Evolutionary conservation across 1,284 basidiomycete genomes (phyloP).

Genomic region (Rhodotorula sp.): DNA sequence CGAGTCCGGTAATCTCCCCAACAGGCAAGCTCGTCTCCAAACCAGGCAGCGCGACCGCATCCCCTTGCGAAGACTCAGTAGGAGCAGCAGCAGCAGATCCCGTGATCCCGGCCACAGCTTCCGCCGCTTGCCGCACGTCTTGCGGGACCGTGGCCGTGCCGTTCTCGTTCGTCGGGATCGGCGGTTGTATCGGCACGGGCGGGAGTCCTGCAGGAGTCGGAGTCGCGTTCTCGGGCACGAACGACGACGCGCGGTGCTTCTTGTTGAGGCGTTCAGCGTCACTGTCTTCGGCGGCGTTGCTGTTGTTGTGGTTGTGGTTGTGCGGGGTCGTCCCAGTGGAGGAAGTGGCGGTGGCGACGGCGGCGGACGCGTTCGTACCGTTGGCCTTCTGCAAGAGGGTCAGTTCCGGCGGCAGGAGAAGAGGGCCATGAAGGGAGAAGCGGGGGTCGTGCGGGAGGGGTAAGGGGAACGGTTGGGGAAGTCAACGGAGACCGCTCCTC

Average conservation of each 20-base stretch:
- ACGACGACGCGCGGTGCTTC: constrained; percentile 38
- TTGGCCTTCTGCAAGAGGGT: background rate
- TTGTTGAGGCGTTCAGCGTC: constrained; percentile 33
- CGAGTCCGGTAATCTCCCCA: constrained; percentile 24
- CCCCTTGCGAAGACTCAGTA: background rate
- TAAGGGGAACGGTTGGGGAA: background rate
- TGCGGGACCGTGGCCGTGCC: constrained; percentile 4
- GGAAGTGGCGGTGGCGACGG: constrained; percentile 1
- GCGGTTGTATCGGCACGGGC: background rate
- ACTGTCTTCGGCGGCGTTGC: constrained; percentile 23
- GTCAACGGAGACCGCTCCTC: constrained; percentile 8
- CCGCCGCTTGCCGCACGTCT: constrained; percentile 18
- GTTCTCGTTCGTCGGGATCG: background rate
- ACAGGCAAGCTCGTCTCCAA: constrained; percentile 21
- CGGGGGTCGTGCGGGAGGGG: no score
- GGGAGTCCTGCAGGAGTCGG: constrained; percentile 20
- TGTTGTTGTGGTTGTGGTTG: background rate
- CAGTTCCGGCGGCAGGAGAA: background rate
- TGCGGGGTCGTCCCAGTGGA: background rate
- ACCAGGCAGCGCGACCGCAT: constrained; percentile 20
- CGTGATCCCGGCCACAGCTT: background rate
- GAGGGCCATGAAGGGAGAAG: no score
- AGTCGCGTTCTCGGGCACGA: constrained; percentile 33
- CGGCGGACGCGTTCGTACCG: constrained; percentile 6
- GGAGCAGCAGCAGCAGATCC: background rate